A percentile compares a stretch with the other conserved stretches of the same genome.
phyloP scores from a whole-genome alignment of 768 basidiomycete species.

The Podaxis pistillaris region DNA sequence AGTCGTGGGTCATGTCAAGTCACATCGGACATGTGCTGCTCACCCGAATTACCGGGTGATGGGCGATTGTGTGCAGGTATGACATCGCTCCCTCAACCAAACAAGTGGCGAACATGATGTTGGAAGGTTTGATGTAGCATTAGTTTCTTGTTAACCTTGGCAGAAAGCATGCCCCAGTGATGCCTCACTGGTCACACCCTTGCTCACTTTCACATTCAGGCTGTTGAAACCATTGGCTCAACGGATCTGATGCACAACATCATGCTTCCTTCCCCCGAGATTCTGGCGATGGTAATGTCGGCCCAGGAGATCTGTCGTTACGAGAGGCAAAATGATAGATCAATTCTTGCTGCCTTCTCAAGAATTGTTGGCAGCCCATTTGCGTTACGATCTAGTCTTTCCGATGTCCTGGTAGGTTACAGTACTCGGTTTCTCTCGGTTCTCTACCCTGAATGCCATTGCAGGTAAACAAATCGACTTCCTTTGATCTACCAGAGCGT shows the following conservation, averaged over 20 bases:
- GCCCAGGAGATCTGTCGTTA: constrained; percentile 8
- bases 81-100: neutral
- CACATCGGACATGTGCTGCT: neutral
- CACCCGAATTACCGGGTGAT: neutral
- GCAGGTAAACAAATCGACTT: constrained; percentile 20
- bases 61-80: neutral
- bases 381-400: constrained; percentile 22
- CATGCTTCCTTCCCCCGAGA: constrained; percentile 14
- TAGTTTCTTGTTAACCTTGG: neutral
- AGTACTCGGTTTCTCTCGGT: constrained; percentile 26
- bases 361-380: constrained; percentile 17
- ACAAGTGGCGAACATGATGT: neutral
- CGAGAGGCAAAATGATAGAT: neutral
- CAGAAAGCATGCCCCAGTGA: neutral
- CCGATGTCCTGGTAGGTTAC: constrained; percentile 25
- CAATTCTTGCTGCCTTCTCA: constrained; percentile 15
- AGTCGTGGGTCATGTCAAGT: neutral
- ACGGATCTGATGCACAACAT: constrained; percentile 15
- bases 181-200: neutral
- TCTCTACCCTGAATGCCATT: constrained; percentile 24
- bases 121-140: neutral
- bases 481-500: constrained; percentile 23
- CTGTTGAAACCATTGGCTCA: neutral
- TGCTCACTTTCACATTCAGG: neutral
- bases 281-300: constrained; percentile 5